Conservation (phyloP, 108 stramenopile genomes). For the Fragilariopsis cylindrus region DNA sequence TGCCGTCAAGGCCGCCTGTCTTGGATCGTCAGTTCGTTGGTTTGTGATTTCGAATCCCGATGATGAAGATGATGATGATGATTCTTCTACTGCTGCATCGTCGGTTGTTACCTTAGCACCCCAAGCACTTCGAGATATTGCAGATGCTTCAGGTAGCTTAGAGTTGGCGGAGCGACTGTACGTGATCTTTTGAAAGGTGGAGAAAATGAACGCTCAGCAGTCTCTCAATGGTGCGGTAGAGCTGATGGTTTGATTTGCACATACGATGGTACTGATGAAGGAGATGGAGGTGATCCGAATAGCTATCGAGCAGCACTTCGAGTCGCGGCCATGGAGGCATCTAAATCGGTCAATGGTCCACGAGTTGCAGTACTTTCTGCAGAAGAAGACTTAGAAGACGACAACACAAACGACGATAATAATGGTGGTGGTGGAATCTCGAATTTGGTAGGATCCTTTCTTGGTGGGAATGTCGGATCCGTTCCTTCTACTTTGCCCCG, state of each 20-base stretch:
- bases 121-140: conserved; percentile 38
- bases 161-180: conserved; percentile 66
- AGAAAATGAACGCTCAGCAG: conserved; percentile 46
- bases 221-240: conserved; percentile 57
- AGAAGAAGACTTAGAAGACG: conserved; percentile 43
- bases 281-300: conserved; percentile 26
- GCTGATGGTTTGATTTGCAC: conserved; percentile 58
- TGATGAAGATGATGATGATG: conserved; percentile 17
- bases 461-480: conserved; percentile 36
- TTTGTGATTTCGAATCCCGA: conserved; percentile 60
- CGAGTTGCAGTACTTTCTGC: conserved; percentile 56
- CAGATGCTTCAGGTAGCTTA: conserved; percentile 49
- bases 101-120: conserved; percentile 37
- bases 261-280: conserved; percentile 60
- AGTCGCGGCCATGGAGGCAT: conserved; percentile 57
- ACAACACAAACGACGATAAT: conserved; percentile 32
- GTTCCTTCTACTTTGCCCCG: conserved; percentile 48
- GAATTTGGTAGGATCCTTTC: conserved; percentile 37
- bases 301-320: conserved; percentile 51
- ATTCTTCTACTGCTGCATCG: conserved; percentile 16
- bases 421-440: conserved; percentile 24
- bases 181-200: conserved; percentile 37
- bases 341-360: conserved; percentile 29
- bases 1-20: conserved; percentile 63
- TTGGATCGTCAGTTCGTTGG: conserved; percentile 66